A percentile compares a stretch with the other conserved stretches of the same genome.
Evolutionary conservation across 176 grass and related monocot genomes (phyloP).

Genomic region (Oryza meyeriana): DNA sequence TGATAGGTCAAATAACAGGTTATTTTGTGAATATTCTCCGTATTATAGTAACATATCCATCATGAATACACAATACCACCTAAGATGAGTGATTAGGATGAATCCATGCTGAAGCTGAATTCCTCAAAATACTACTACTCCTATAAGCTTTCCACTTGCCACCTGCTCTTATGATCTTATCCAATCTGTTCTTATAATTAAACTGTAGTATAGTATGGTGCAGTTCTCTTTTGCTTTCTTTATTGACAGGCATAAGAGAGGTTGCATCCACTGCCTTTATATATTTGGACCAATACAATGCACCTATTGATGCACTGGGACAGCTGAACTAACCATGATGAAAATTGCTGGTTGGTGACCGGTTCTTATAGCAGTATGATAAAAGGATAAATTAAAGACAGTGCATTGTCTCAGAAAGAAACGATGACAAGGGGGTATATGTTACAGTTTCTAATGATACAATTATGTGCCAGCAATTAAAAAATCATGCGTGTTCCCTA

Average conservation of each 20-base stretch:
- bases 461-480: not conserved
- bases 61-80: not conserved
- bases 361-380: not conserved
- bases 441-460: not conserved
- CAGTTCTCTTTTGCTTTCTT: not conserved
- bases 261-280: not conserved
- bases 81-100: not conserved
- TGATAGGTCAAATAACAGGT: not conserved
- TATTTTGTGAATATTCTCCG: not conserved
- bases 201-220: not conserved
- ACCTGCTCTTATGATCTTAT: not conserved
- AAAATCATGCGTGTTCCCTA: not conserved
- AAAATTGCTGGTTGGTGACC: slow-evolving; percentile 2
- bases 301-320: not conserved
- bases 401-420: not conserved
- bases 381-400: not conserved
- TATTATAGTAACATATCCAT: not conserved
- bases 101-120: not conserved
- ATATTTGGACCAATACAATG: not conserved
- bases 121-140: not conserved
- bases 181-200: not conserved
- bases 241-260: not conserved
- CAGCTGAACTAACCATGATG: not conserved
- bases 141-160: too few relatives aligned
- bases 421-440: not conserved